A percentile compares a stretch with the other conserved stretches of the same genome.
Evolutionary conservation across 2,329 filamentous ascomycete genomes (phyloP).

Genomic region (Claviceps spartinae): DNA sequence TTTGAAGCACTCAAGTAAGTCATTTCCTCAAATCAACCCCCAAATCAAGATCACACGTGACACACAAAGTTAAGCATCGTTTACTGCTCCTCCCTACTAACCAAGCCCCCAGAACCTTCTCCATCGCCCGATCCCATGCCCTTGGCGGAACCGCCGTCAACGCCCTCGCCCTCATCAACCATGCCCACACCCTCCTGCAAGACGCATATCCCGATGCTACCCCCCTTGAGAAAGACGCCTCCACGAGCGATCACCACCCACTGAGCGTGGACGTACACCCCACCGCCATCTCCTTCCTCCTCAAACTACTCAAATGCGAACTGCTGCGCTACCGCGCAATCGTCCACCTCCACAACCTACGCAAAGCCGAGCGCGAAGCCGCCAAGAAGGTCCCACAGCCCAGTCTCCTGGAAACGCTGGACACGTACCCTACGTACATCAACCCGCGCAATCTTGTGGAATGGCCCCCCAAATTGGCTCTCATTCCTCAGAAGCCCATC

Average conservation of each 20-base stretch:
- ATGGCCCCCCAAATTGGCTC: constrained; percentile 72
- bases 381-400: constrained; percentile 10
- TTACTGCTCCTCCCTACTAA: background rate
- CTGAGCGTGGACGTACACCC: constrained; percentile 55
- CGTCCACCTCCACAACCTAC: constrained; percentile 63
- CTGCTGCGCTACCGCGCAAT: constrained; percentile 73
- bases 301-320: constrained; percentile 51
- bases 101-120: constrained; percentile 42
- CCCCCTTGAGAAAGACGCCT: constrained; percentile 23
- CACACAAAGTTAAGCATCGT: background rate
- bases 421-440: constrained; percentile 61
- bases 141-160: constrained; percentile 60
- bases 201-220: constrained; percentile 31
- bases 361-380: constrained; percentile 33
- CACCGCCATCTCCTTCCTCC: constrained; percentile 44
- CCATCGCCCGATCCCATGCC: constrained; percentile 73
- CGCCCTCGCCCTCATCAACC: constrained; percentile 71
- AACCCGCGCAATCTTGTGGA: constrained; percentile 71
- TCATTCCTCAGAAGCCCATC: constrained; percentile 83
- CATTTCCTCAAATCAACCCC: background rate
- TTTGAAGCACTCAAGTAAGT: constrained; percentile 77
- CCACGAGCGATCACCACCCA: constrained; percentile 17
- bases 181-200: constrained; percentile 50
- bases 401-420: constrained; percentile 61
- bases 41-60: background rate